A percentile compares a stretch with the other conserved stretches of the same genome.
These are phyloP conservation scores for Cunninghamia lanceolata DNA, from an alignment of 75 land plant genomes.

Conservation along the genomic window DNA sequence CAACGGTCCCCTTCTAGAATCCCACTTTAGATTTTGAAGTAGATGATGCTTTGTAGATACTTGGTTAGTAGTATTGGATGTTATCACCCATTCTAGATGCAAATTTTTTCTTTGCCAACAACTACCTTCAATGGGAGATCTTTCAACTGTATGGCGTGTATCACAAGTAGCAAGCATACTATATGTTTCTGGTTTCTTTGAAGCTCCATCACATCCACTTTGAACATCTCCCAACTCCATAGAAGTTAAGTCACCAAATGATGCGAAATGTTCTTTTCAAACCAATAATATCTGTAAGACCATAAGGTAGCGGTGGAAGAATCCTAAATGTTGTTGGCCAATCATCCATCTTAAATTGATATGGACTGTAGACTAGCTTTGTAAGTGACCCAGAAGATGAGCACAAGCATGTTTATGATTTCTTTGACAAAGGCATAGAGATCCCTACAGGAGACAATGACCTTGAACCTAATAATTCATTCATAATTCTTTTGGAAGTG, in stretches of 20 bases:
- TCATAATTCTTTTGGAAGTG: slow-evolving; percentile 22
- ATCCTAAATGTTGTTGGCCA: slow-evolving; percentile 73
- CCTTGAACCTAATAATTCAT: slow-evolving; percentile 8
- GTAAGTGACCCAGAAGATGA: slow-evolving; percentile 16
- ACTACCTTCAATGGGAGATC: slow-evolving; percentile 66
- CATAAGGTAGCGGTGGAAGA: slow-evolving; percentile 70
- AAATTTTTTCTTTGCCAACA: slow-evolving; percentile 69
- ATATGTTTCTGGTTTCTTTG: slow-evolving; percentile 15
- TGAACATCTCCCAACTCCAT: slow-evolving; percentile 65
- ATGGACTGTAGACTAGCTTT: slow-evolving; percentile 21
- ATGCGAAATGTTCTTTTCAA: slow-evolving; percentile 72
- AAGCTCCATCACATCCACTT: slow-evolving; percentile 11
- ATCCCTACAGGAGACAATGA: slow-evolving; percentile 11
- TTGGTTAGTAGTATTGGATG: slow-evolving; percentile 3
- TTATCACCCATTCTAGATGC: slow-evolving; percentile 59
- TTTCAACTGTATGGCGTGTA: slow-evolving; percentile 70
- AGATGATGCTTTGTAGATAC: neutral
- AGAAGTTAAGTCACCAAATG: slow-evolving; percentile 63
- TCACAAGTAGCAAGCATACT: slow-evolving; percentile 36
- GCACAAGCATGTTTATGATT: slow-evolving; percentile 17
- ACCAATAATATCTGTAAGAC: slow-evolving; percentile 41
- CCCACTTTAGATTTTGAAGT: neutral
- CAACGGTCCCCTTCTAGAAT: slow-evolving; percentile 1
- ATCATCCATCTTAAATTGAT: slow-evolving; percentile 75
- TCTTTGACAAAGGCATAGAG: slow-evolving; percentile 28